A percentile compares a stretch with the other conserved stretches of the same genome.
These are phyloP conservation scores for thale cress (Arabidopsis thaliana) DNA, from an alignment of 345 rosid species.

Conservation along the genomic window DNA sequence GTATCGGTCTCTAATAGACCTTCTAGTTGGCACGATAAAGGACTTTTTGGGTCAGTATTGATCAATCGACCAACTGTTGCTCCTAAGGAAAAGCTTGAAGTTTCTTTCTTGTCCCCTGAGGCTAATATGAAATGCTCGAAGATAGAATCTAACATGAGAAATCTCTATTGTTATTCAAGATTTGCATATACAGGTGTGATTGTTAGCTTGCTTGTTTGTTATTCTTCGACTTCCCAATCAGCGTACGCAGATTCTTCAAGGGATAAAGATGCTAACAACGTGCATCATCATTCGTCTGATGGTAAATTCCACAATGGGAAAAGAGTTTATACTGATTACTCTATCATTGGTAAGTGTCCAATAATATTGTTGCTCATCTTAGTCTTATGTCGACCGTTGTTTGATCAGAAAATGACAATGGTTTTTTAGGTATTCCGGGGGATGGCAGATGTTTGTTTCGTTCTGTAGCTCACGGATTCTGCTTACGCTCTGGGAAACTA, in stretches of 20 bases:
- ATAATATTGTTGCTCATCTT: not conserved
- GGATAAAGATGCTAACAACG: conserved; percentile 48
- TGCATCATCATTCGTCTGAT: conserved; percentile 32
- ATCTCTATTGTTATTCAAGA: conserved; percentile 52
- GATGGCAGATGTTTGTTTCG: conserved; percentile 98
- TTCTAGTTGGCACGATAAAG: conserved; percentile 46
- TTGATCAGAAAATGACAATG: not conserved
- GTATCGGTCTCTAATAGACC: conserved; percentile 53
- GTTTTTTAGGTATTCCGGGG: conserved; percentile 82
- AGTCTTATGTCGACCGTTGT: not conserved
- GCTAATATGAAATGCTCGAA: conserved; percentile 51
- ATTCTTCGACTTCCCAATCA: conserved; percentile 67
- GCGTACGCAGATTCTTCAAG: conserved; percentile 62
- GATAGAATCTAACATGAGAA: conserved; percentile 52
- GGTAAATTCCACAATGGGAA: conserved; percentile 65
- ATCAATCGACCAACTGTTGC: conserved; percentile 48
- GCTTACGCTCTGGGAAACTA: conserved; percentile 66
- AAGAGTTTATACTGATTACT: conserved; percentile 78
- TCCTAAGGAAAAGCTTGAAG: conserved; percentile 51
- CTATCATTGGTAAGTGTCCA: conserved; percentile 68
- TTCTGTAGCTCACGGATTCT: conserved; percentile 87
- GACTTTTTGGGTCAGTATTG: conserved; percentile 45
- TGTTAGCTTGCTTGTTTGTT: conserved; percentile 72
- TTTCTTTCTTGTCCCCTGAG: conserved; percentile 54
- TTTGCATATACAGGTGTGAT: conserved; percentile 57